These are phyloP conservation scores for Boeremia exigua DNA, from an alignment of 2,329 filamentous ascomycete species.

Conservation along the genomic window DNA sequence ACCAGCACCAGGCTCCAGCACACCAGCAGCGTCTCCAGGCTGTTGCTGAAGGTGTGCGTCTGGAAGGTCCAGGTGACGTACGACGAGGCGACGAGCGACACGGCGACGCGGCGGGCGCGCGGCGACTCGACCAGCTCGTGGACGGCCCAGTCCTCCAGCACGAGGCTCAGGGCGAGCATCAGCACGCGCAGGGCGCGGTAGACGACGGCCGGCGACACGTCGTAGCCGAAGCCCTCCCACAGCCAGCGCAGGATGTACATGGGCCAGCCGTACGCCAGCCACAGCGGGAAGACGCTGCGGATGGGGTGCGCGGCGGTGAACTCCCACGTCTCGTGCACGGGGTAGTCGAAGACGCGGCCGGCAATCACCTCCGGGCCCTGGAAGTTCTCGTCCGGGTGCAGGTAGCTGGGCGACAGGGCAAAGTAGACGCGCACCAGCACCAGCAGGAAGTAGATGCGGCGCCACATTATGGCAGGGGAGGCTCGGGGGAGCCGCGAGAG, in stretches of 20 bases:
- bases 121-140: constrained; percentile 85
- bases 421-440: constrained; percentile 91
- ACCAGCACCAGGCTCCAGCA: constrained; percentile 94
- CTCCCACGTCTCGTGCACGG: constrained; percentile 91
- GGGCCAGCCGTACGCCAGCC: constrained; percentile 91
- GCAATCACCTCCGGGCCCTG: constrained; percentile 97
- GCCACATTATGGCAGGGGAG: constrained; percentile 72
- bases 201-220: constrained; percentile 81
- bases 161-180: constrained; percentile 96
- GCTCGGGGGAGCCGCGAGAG: constrained; percentile 23
- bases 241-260: constrained; percentile 94
- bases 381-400: constrained; percentile 98
- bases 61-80: constrained; percentile 99
- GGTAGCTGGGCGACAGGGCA: constrained; percentile 90
- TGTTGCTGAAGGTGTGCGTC: constrained; percentile 98
- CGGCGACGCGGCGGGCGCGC: constrained; percentile 72
- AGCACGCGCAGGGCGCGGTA: constrained; percentile 88
- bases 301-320: constrained; percentile 89
- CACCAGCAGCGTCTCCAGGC: constrained; percentile 90
- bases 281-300: constrained; percentile 94
- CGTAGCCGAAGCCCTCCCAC: constrained; percentile 83
- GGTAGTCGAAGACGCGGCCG: constrained; percentile 91
- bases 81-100: constrained; percentile 88
- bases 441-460: constrained; percentile 84
- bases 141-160: constrained; percentile 96